Base-by-base conservation (phyloP, 2,329 filamentous ascomycete species). In the Alternaria consortialis region DNA sequence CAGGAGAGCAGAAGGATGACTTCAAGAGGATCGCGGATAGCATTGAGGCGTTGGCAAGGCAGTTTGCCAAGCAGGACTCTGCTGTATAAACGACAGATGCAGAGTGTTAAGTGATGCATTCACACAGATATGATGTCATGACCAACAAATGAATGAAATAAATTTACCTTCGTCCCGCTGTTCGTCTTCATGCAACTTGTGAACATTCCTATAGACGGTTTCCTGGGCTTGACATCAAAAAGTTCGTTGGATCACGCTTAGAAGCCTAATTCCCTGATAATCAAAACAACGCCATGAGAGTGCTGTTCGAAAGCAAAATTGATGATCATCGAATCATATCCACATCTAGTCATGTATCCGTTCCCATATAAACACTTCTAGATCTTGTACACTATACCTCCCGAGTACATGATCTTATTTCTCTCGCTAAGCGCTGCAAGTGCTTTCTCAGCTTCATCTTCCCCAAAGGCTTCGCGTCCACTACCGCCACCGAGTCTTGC, bases 391-490 rank as follows among this genome's bases (percentile, higher is more conserved):
- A 84, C 81, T 52, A 84, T 80, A 2, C 80, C 83, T 34, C 79
- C 82, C 53, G 77, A 79, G 58, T 70, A 78, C 94, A 99, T 99
- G 75, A 99, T 89, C 82, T 94, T 90, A 78, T 97, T 97, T 70
- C 86, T 84, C 66, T 91, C 89, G 72, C 92, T 90, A 87, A 99
- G 89, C 75, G 86, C 88, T 79, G 88, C 87, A 58, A 99, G 82
- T 44, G 93, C 94, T 77, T 90, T 87, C 59, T 90, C 82, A 0
- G 91, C 92, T 80, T 99, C 95, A 0, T 82, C 83, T 37, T 85
- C 85, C 27, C 83, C 85, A 80, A 97, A 99, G 13, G 80, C 77
- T 40, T 81, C 79, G 7, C 86, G 85, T 5, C 85, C 80, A n/a
- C 80, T 76, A 7, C 86, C 87, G 5, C 85, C 85, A 13, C 86